phyloP scores from a whole-genome alignment of 306 rosid genomes.

The Medicago arabica region DNA sequence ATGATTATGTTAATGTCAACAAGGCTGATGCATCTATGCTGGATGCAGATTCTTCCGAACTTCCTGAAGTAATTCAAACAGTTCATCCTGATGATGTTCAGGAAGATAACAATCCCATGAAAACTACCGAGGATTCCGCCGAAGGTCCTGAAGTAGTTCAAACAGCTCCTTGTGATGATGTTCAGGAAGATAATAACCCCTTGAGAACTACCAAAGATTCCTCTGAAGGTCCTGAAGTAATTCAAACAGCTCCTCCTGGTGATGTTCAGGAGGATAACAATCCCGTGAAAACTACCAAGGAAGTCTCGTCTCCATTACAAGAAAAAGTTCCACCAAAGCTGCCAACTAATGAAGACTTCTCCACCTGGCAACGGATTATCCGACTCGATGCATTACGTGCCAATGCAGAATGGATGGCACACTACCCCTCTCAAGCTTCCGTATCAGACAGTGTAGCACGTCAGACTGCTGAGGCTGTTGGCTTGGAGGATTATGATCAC shows the following conservation, averaged over 20 bases:
- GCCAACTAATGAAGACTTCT: slow-evolving; percentile 71
- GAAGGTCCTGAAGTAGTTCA: slow-evolving; percentile 82
- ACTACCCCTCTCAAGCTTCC: slow-evolving; percentile 68
- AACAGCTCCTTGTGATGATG: slow-evolving; percentile 61
- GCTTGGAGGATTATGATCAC: slow-evolving; percentile 91
- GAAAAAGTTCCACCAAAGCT: slow-evolving; percentile 56
- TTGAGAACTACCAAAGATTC: slow-evolving; percentile 58
- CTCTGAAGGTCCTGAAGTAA: slow-evolving; percentile 77
- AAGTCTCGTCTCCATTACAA: slow-evolving; percentile 60
- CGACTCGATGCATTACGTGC: slow-evolving; percentile 96
- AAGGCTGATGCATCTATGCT: slow-evolving; percentile 63
- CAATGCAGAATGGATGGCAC: slow-evolving; percentile 85
- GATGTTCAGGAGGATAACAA: slow-evolving; percentile 67
- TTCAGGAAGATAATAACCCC: slow-evolving; percentile 62
- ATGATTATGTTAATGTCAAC: slow-evolving; percentile 58
- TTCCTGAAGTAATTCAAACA: slow-evolving; percentile 75
- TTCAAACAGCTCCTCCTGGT: slow-evolving; percentile 64
- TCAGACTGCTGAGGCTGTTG: slow-evolving; percentile 87
- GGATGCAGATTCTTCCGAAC: slow-evolving; percentile 72
- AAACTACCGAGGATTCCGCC: slow-evolving; percentile 60
- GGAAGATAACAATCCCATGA: slow-evolving; percentile 59
- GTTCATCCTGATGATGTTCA: slow-evolving; percentile 62
- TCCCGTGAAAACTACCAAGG: slow-evolving; percentile 53
- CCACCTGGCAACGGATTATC: slow-evolving; percentile 95
- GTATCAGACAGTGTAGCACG: slow-evolving; percentile 67